These are phyloP conservation scores for Xylaria flabelliformis DNA, from an alignment of 495 filamentous ascomycete species.

Conservation along the genomic window DNA sequence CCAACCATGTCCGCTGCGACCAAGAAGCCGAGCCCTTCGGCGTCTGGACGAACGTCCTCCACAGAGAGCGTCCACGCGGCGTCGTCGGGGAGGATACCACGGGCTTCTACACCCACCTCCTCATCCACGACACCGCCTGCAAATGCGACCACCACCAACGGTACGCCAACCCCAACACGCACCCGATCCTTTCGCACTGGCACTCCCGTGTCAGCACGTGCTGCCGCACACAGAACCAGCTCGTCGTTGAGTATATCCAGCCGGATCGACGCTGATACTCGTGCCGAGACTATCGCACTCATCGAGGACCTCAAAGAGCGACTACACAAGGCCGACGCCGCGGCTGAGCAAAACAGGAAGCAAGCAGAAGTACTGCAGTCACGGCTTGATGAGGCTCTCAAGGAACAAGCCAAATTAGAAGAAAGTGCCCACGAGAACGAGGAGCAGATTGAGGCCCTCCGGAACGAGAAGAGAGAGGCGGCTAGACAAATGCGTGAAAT, in stretches of 20 bases:
- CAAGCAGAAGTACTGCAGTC: conserved; percentile 85
- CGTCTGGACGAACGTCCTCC: conserved; percentile 44
- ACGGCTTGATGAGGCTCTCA: conserved; percentile 81
- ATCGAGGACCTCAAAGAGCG: conserved; percentile 86
- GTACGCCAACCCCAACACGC: conserved; percentile 51
- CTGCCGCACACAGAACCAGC: conserved; percentile 64
- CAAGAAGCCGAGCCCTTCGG: conserved; percentile 52
- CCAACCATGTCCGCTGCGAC: conserved; percentile 47
- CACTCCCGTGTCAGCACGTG: conserved; percentile 73
- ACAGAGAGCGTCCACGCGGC: conserved; percentile 33
- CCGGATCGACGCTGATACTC: conserved; percentile 60
- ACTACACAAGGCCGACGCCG: conserved; percentile 77
- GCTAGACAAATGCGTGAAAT: conserved; percentile 83
- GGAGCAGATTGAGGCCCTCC: conserved; percentile 76
- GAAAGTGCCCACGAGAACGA: conserved; percentile 84
- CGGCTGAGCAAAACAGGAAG: conserved; percentile 80
- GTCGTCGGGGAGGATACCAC: conserved; percentile 33
- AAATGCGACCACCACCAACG: conserved; percentile 23
- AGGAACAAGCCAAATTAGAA: conserved; percentile 84
- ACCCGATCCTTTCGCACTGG: conserved; percentile 59
- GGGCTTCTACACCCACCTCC: conserved; percentile 49
- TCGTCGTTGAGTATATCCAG: conserved; percentile 67
- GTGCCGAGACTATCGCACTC: conserved; percentile 74
- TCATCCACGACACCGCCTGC: conserved; percentile 35
- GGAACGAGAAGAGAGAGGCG: conserved; percentile 79